A percentile compares a stretch with the other conserved stretches of the same genome.
Evolutionary conservation across 148 eudicot species (phyloP).

Genomic region (Vaccinium darrowii): DNA sequence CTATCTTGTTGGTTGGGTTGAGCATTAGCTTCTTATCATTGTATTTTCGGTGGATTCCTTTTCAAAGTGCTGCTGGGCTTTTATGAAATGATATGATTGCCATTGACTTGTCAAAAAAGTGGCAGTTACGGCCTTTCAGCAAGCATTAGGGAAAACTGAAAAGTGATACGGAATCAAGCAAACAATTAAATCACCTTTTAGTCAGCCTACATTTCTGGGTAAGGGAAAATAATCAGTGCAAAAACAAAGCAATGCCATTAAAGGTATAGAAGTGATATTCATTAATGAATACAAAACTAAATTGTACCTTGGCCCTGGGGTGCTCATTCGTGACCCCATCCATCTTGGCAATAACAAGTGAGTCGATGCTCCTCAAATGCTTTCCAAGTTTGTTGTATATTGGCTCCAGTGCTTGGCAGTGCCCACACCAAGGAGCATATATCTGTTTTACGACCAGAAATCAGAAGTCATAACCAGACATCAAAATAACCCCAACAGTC

Average conservation of each 20-base stretch:
- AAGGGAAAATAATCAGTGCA: neutral
- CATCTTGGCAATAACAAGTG: conserved; percentile 90
- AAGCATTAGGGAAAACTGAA: neutral
- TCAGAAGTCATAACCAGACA: neutral
- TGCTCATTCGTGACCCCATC: conserved; percentile 97
- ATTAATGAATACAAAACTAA: neutral
- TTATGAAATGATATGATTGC: too few species aligned
- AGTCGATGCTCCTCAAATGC: conserved; percentile 71
- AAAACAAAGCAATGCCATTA: neutral
- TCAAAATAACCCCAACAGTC: neutral
- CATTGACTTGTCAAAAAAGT: neutral
- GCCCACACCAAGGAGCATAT: conserved; percentile 96
- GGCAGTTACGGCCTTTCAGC: neutral
- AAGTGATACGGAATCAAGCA: neutral
- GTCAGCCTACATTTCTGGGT: neutral
- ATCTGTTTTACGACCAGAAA: conserved; percentile 39
- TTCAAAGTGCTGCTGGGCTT: too few species aligned
- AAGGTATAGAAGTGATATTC: too few species aligned
- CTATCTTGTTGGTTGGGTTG: too few species aligned
- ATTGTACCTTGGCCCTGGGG: conserved; percentile 75
- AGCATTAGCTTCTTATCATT: too few species aligned
- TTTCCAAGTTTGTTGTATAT: conserved; percentile 85
- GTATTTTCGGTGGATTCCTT: too few species aligned
- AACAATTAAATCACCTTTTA: neutral
- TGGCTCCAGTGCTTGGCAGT: conserved; percentile 90